These are phyloP conservation scores for Populus hybrid DNA, from an alignment of 441 rosid genomes.

Conservation along the genomic window DNA sequence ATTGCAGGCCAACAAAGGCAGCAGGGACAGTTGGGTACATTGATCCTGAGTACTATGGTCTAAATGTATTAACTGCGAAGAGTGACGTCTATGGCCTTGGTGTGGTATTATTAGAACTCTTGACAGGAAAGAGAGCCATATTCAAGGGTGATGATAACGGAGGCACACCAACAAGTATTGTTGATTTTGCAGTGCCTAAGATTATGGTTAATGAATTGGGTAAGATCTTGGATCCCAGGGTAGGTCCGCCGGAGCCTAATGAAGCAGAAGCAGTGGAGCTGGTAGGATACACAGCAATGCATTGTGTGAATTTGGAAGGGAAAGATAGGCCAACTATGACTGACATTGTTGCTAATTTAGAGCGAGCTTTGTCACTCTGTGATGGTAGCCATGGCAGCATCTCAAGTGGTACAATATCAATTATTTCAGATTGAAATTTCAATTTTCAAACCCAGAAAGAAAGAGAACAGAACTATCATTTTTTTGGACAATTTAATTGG, in stretches of 20 bases:
- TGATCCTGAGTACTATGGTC: conserved; percentile 82
- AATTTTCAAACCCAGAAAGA: background rate
- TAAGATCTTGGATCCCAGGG: conserved; percentile 55
- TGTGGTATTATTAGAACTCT: conserved; percentile 70
- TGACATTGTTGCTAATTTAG: conserved; percentile 72
- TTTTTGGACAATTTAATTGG: conserved; percentile 13
- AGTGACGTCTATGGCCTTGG: conserved; percentile 94
- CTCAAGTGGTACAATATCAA: conserved; percentile 58
- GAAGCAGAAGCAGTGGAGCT: conserved; percentile 84
- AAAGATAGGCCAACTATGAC: conserved; percentile 71
- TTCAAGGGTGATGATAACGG: conserved; percentile 42
- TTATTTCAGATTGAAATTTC: conserved; percentile 52
- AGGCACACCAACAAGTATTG: conserved; percentile 55
- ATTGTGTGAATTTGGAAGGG: conserved; percentile 76
- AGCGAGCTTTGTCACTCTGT: conserved; percentile 64
- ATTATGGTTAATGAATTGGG: conserved; percentile 42
- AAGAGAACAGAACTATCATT: background rate
- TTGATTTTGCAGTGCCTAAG: conserved; percentile 62
- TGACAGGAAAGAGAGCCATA: conserved; percentile 81
- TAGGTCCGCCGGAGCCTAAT: conserved; percentile 43
- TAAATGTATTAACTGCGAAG: conserved; percentile 66
- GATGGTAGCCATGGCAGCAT: conserved; percentile 70
- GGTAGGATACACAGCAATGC: conserved; percentile 75
- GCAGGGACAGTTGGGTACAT: conserved; percentile 95
- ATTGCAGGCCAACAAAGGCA: conserved; percentile 48